Evolutionary conservation across 108 stramenopile genomes (phyloP).

Genomic region (Licmophora abbreviata): DNA sequence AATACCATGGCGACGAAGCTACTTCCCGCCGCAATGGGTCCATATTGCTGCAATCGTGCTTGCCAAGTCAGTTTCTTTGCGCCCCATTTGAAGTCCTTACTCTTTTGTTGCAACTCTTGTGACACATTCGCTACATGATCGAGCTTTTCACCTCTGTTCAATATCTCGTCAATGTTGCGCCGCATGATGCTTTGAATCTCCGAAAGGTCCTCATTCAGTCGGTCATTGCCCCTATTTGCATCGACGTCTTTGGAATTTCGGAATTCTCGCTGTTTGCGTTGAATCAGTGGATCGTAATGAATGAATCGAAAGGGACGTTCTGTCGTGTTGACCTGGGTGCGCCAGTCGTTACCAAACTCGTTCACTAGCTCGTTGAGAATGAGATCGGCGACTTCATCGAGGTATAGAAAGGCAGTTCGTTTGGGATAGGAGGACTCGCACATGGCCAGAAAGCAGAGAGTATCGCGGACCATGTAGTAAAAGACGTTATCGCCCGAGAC

Average conservation of each 20-base stretch:
- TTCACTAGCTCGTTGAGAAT: slow-evolving; percentile 73
- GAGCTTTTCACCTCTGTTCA: slow-evolving; percentile 85
- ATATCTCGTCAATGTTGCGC: slow-evolving; percentile 86
- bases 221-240: slow-evolving; percentile 59
- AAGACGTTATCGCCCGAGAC: slow-evolving; percentile 59
- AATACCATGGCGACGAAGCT: slow-evolving; percentile 64
- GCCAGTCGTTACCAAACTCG: slow-evolving; percentile 71
- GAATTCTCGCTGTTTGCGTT: slow-evolving; percentile 89
- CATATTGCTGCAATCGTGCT: slow-evolving; percentile 81
- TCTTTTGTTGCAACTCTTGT: slow-evolving; percentile 62
- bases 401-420: slow-evolving; percentile 90
- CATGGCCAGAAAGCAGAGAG: slow-evolving; percentile 66
- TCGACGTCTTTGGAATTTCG: slow-evolving; percentile 60
- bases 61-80: slow-evolving; percentile 78
- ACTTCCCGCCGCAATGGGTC: slow-evolving; percentile 50
- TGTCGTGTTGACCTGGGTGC: slow-evolving; percentile 61
- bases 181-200: slow-evolving; percentile 96
- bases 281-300: slow-evolving; percentile 86
- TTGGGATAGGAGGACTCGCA: slow-evolving; percentile 90
- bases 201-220: slow-evolving; percentile 90
- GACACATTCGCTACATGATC: slow-evolving; percentile 73
- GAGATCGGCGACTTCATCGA: slow-evolving; percentile 85
- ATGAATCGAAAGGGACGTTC: slow-evolving; percentile 93
- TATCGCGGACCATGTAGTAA: slow-evolving; percentile 82
- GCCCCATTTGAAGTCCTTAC: slow-evolving; percentile 89